Evolutionary conservation across 1,139 yeast species (phyloP), one percentile per base, ranked within the genome.

Genomic region (Kazachstania sp.): DNA sequence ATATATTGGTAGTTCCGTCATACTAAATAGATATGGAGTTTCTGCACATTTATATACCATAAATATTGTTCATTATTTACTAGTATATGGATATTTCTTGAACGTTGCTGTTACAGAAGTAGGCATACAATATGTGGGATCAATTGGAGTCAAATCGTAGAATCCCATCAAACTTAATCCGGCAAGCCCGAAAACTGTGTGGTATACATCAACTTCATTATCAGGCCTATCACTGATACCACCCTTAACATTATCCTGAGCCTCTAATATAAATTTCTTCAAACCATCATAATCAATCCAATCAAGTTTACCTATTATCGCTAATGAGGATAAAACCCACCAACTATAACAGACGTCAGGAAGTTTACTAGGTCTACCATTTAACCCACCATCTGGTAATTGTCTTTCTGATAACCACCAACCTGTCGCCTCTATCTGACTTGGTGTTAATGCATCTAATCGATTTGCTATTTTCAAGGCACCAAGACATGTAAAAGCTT

Each of bases 321-420:
- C 77, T 45, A 92, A 68, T 1, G 92, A 77, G 1, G 95, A 83
- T 39, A 90, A 66, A 6, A 88, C 96, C 98, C 98, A 92, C 97
- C 97, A 94, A 60, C 94, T 82, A 63, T 92, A 92, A 64, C 99
- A 92, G n/a, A 86, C 96, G 65, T 92, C 99, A 0, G 97, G 97
- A 26, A 90, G 70, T 64, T 92, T 92, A 54, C 94, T 96, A 0
- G 98, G 98, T 44, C 99, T 76, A 0, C 99, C 99, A 62, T 92
- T 92, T 47, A 92, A 72, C 0, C 99, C 99, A 5, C 99, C 99
- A 26, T 75, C 74, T 3, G 81, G 81, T n/a, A 86, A 76, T 64
- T 92, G 99, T 47, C 99, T 71, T 63, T 92, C 97, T 57, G 92
- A 77, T 19, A 92, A 72, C 97, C 98, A 92, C 77, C 85, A 79